Evolutionary conservation across 768 basidiomycete species (phyloP), one percentile per base, ranked within the genome.

Genomic region (Tricholoma matsutake): DNA sequence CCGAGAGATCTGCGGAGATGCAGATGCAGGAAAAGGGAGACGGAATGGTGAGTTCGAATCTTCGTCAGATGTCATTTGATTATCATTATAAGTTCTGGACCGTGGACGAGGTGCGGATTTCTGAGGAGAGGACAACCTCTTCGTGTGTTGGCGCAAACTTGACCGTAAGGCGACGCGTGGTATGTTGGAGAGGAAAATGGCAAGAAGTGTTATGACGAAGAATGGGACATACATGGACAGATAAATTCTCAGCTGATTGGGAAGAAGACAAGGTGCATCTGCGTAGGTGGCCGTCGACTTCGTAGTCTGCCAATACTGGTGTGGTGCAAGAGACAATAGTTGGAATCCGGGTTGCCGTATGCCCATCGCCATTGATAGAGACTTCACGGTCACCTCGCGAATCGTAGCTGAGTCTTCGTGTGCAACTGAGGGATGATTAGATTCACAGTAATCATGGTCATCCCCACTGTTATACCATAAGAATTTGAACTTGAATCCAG

Each of bases 381-480:
- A 89, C 72, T 94, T 97, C 68, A 98, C 84, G 0, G 93, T 91
- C 18, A 96, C 81, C 75, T 98, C 96, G 55, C 80, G 82, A 11
- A 85, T 76, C 35, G 72, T 72, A 25, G 71, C 66, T 16, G 63
- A 34, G 35, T 67, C 67, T 34, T 62, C 65, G 35, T 61, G 61
- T n/a, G 61, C 62, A 57, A 58, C 52, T 54, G 58, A 63, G 63
- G 57, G 72, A 69, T 63, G 74, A 65, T 71, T 77, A 68, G 87
- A 85, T 76, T 92, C 92, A 73, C 96, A 98, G 64, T 96, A 94
- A 68, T 98, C 96, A 71, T 97, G 95, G 69, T 98, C 95, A 72
- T 98, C 94, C 5, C 93, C 96, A 65, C 92, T 94, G 61, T 43
- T 56, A 31, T 51, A 58, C 7, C 28, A 16, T 28, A 5, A n/a